Evolutionary conservation across 371 early-diverging fungal genomes (phyloP), one percentile per base, ranked within the genome.

Genomic region (Caulochytrium protostelioides): DNA sequence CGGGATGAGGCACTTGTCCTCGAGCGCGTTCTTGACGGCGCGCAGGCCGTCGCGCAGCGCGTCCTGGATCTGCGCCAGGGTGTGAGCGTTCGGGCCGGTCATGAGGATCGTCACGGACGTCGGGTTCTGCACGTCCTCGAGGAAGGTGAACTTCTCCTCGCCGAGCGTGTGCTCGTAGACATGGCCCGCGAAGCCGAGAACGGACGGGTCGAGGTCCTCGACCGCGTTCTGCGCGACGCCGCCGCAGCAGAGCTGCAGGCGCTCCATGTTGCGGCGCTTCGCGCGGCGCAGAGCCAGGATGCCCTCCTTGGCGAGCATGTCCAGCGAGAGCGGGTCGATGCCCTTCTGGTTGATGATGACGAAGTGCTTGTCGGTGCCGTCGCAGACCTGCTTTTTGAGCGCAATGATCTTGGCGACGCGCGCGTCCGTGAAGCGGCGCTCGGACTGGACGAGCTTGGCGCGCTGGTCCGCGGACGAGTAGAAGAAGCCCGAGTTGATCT

Each of bases 231-330:
- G 90, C 29, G 97, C 90, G 31, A 70, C 54, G 45, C 99, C 99
- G 37, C 99, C 99, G 56, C 95, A 95, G 44, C 82, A 78, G 41
- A 90, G 59, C 55, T 94, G 90, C 41, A 99, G 76, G 43, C 99
- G 82, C 65, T 99, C 99, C 87, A 98, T 89, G 69, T 99, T 99
- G 54, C 98, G 74, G 57, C 98, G 75, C 75, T 99, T 99, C 35
- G 98, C 98, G 41, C 99, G 71, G 46, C 99, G 79, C 28, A 99
- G 70, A n/a, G 94, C 99, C 30, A 98, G 51, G 43, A 99, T 90
- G 41, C 80, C 79, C 44, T 90, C 74, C 70, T 92, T 87, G 42
- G 87, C 86, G 49, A 99, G 65, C 16, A 98, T 70, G 57, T 99
- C 99, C 39, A 99, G 67, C 28, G 95, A 90, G 44, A 94, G 65